A percentile compares a stretch with the other conserved stretches of the same genome.
Conservation (phyloP, 2,329 filamentous ascomycete genomes). For the Cadophora sp. region DNA sequence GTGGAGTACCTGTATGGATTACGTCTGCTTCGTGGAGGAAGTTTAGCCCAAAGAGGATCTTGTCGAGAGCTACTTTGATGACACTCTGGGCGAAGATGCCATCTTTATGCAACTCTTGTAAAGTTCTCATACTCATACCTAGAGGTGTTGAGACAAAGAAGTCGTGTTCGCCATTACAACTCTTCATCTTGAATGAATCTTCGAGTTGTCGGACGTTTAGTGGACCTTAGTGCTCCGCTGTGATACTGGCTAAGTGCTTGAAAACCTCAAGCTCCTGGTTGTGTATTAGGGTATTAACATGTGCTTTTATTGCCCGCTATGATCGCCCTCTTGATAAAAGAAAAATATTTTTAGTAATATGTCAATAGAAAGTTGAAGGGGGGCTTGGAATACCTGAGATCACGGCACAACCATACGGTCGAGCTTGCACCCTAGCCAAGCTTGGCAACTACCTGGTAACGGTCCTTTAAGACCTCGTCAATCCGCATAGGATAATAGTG, state of each 20-base stretch:
- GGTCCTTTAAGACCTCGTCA: constrained; percentile 30
- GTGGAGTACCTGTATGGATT: constrained; percentile 28
- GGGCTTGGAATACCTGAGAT: constrained; percentile 40
- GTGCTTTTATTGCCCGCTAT: constrained; percentile 27
- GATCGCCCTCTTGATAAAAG: constrained; percentile 22
- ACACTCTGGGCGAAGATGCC: constrained; percentile 22
- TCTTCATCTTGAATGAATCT: constrained; percentile 47
- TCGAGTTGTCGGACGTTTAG: constrained; percentile 45
- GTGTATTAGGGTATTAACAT: constrained; percentile 28
- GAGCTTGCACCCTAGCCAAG: constrained; percentile 34
- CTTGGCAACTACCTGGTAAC: constrained; percentile 34
- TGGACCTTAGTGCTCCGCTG: constrained; percentile 25
- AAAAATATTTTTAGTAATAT: constrained; percentile 21
- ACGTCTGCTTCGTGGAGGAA: constrained; percentile 29
- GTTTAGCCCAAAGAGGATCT: constrained; percentile 25
- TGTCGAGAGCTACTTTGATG: constrained; percentile 21
- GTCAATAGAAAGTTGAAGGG: constrained; percentile 16
- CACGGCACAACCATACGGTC: constrained; percentile 50
- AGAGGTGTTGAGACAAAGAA: constrained; percentile 47
- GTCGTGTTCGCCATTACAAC: constrained; percentile 45
- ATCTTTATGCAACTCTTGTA: constrained; percentile 41
- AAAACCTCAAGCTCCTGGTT: constrained; percentile 30
- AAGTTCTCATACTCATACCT: constrained; percentile 48
- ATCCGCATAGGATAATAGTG: constrained; percentile 35
- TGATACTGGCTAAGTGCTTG: constrained; percentile 22